These are phyloP conservation scores for Vickermania spadyakhi DNA, from an alignment of 208 protist genomes.

Conservation along the genomic window DNA sequence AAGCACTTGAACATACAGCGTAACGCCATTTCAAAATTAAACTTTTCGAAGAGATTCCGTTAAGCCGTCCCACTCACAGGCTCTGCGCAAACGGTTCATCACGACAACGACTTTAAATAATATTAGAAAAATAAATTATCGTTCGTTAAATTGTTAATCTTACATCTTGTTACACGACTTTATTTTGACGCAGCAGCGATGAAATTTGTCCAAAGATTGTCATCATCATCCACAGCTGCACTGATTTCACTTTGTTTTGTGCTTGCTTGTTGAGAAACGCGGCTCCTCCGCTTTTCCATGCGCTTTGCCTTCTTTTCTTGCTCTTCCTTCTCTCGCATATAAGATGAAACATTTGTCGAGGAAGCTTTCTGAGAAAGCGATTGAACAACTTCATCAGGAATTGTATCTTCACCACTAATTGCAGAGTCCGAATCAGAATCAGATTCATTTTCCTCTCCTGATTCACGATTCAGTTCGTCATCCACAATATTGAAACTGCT, in stretches of 20 bases:
- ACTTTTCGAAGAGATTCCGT: no score
- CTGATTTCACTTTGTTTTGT: background rate
- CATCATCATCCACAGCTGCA: slow-evolving; percentile 14
- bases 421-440: background rate
- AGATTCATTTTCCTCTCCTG: slow-evolving; percentile 13
- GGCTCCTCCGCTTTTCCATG: slow-evolving; percentile 13
- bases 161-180: background rate
- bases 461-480: slow-evolving; percentile 39
- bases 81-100: no score
- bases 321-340: slow-evolving; percentile 29
- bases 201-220: slow-evolving; percentile 41
- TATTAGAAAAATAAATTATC: background rate
- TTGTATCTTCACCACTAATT: background rate
- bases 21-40: no score
- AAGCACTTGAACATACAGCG: background rate
- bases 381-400: background rate
- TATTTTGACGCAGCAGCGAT: slow-evolving; percentile 14
- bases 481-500: slow-evolving; percentile 79
- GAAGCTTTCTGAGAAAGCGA: slow-evolving; percentile 6
- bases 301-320: slow-evolving; percentile 34
- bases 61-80: no score
- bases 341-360: slow-evolving; percentile 35
- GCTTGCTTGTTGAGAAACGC: slow-evolving; percentile 1
- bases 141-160: background rate
- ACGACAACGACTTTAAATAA: no score